phyloP scores from a whole-genome alignment of 192 early-diverging fungal genomes.

The Entomortierella parvispora region DNA sequence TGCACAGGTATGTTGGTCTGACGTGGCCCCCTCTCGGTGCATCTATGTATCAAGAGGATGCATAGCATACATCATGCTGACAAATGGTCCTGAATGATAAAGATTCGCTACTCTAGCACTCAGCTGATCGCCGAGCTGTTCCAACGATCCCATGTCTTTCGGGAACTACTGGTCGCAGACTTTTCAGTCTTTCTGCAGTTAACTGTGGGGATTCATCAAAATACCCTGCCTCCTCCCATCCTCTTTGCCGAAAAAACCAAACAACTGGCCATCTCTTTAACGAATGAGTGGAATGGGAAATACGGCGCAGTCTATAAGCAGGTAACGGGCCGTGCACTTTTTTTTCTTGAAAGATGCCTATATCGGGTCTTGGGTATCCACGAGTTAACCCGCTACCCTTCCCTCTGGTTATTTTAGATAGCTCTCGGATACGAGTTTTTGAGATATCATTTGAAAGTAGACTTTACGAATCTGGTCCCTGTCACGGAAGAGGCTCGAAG shows the following conservation, averaged over 20 bases:
- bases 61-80: neutral
- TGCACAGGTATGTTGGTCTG: constrained; percentile 56
- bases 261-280: constrained; percentile 54
- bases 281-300: constrained; percentile 67
- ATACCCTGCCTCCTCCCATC: constrained; percentile 62
- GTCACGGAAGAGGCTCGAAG: constrained; percentile 40
- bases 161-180: constrained; percentile 58
- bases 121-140: constrained; percentile 72
- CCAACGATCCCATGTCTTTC: constrained; percentile 71
- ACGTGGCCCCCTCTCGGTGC: neutral
- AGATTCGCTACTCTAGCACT: constrained; percentile 69
- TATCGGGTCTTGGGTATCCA: too few relatives aligned
- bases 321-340: neutral
- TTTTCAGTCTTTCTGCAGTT: constrained; percentile 66
- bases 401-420: constrained; percentile 26
- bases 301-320: constrained; percentile 66
- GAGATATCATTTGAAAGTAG: constrained; percentile 50
- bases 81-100: neutral
- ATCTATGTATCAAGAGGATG: neutral
- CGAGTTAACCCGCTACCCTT: neutral
- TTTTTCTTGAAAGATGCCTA: neutral
- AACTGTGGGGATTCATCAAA: constrained; percentile 65
- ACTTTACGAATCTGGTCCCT: constrained; percentile 45
- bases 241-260: constrained; percentile 61
- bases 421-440: constrained; percentile 68